phyloP scores from a whole-genome alignment of 257 asterid species.

The Datura wrightii region DNA sequence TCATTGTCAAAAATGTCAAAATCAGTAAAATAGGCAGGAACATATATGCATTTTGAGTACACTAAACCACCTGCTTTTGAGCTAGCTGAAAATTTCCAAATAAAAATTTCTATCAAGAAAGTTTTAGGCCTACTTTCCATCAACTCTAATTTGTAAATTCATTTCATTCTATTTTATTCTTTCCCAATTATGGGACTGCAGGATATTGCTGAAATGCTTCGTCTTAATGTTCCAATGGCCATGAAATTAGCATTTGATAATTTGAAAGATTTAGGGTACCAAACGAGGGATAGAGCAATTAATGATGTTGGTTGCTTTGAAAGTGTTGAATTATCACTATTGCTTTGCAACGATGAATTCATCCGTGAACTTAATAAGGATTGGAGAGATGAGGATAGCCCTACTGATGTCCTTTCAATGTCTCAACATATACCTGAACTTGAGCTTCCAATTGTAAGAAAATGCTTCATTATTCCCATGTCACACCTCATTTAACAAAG shows the following conservation, averaged over 20 bases:
- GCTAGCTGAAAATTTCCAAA: background rate
- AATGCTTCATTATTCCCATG: conserved; percentile 25
- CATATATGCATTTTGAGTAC: background rate
- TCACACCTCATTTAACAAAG: conserved; percentile 33
- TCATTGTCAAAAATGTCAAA: conserved; percentile 20
- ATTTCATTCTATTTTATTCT: background rate
- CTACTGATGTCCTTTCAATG: conserved; percentile 98
- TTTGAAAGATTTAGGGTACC: conserved; percentile 57
- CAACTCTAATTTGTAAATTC: conserved; percentile 15
- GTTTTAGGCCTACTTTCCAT: background rate
- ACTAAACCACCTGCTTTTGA: background rate
- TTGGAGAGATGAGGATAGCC: conserved; percentile 93
- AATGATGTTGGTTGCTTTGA: conserved; percentile 75
- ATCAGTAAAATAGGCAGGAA: background rate
- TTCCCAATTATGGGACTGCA: conserved; percentile 36
- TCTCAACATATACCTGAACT: conserved; percentile 94
- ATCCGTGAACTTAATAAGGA: conserved; percentile 85
- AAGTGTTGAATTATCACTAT: conserved; percentile 83
- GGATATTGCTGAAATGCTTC: conserved; percentile 90
- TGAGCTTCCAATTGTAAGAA: conserved; percentile 81
- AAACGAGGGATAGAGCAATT: conserved; percentile 72
- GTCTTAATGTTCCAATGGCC: conserved; percentile 92
- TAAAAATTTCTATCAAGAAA: background rate
- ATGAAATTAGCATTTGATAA: conserved; percentile 83
- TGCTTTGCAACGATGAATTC: conserved; percentile 90